These are phyloP conservation scores for Delitschia confertaspora DNA, from an alignment of 495 filamentous ascomycete species.

Conservation along the genomic window DNA sequence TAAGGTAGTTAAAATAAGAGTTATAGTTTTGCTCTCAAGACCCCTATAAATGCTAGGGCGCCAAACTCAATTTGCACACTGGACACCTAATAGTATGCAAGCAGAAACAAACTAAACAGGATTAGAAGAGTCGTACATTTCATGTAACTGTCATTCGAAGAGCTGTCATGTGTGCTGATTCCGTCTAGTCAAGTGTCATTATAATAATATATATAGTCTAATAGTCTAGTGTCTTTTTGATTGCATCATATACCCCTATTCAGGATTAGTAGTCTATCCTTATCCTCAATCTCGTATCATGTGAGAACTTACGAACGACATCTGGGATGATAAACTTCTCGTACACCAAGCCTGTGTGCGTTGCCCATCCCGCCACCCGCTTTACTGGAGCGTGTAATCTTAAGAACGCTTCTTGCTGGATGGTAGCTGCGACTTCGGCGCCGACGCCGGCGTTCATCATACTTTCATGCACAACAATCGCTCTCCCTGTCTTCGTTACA, in stretches of 20 bases:
- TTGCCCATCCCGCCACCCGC: slow-evolving; percentile 85
- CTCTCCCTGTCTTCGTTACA: slow-evolving; percentile 81
- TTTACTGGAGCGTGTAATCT: slow-evolving; percentile 86
- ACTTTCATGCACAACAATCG: slow-evolving; percentile 88
- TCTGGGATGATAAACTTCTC: slow-evolving; percentile 88
- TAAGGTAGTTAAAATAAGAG: too few relatives aligned
- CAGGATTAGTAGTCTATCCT: neutral
- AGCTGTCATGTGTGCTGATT: too few relatives aligned
- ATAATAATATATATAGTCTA: too few relatives aligned
- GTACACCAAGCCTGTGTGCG: slow-evolving; percentile 71
- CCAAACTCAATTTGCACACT: too few relatives aligned
- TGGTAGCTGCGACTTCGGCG: slow-evolving; percentile 84
- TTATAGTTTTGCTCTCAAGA: too few relatives aligned
- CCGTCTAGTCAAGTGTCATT: too few relatives aligned
- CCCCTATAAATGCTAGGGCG: too few relatives aligned
- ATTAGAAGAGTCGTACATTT: too few relatives aligned
- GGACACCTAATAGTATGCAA: too few relatives aligned
- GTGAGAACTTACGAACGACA: slow-evolving; percentile 65
- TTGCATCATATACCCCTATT: slow-evolving; percentile 58
- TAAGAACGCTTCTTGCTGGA: slow-evolving; percentile 84
- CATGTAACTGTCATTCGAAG: too few relatives aligned
- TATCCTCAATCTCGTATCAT: neutral
- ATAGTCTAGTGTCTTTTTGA: slow-evolving; percentile 51
- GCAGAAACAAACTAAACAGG: too few relatives aligned
- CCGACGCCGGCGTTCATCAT: slow-evolving; percentile 94